phyloP scores from a whole-genome alignment of 1,284 basidiomycete species.

The Agroathelia rolfsii region DNA sequence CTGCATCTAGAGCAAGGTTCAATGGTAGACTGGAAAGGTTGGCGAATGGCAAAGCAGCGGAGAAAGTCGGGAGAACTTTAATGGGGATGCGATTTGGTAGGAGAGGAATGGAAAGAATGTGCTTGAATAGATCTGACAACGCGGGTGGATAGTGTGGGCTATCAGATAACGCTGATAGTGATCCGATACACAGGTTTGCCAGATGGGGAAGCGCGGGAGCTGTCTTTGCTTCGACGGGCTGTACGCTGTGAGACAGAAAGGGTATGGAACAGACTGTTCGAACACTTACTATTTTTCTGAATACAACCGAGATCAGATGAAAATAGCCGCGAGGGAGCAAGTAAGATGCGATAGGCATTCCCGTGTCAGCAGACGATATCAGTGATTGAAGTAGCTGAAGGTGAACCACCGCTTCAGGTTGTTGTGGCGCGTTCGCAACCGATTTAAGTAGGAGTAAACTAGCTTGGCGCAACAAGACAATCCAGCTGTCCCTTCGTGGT shows the following conservation, averaged over 20 bases:
- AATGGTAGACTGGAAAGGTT: constrained; percentile 22
- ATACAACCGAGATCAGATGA: too few relatives aligned
- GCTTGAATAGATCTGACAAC: constrained; percentile 29
- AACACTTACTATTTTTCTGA: too few relatives aligned
- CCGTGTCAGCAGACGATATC: too few relatives aligned
- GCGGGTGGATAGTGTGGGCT: too few relatives aligned
- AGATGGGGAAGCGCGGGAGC: constrained; percentile 20
- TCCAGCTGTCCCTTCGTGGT: constrained; percentile 37
- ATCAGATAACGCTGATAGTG: too few relatives aligned
- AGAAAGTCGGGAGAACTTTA: constrained; percentile 33
- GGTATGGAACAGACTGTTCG: too few relatives aligned
- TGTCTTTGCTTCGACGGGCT: constrained; percentile 19
- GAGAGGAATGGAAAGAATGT: constrained; percentile 52
- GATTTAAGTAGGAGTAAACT: constrained; percentile 40
- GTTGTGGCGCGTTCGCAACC: constrained; percentile 39
- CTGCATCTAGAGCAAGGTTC: constrained; percentile 16
- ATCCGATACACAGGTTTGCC: too few relatives aligned
- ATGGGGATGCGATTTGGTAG: constrained; percentile 63
- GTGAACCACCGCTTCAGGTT: too few relatives aligned
- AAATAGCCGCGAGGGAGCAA: too few relatives aligned
- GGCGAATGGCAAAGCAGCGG: constrained; percentile 34
- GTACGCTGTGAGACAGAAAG: too few relatives aligned
- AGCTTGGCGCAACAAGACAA: constrained; percentile 42
- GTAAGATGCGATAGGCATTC: too few relatives aligned
- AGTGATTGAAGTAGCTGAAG: too few relatives aligned